These are phyloP conservation scores for Lasiodiplodia sp. DNA, from an alignment of 2,329 filamentous ascomycete genomes.

Conservation along the genomic window DNA sequence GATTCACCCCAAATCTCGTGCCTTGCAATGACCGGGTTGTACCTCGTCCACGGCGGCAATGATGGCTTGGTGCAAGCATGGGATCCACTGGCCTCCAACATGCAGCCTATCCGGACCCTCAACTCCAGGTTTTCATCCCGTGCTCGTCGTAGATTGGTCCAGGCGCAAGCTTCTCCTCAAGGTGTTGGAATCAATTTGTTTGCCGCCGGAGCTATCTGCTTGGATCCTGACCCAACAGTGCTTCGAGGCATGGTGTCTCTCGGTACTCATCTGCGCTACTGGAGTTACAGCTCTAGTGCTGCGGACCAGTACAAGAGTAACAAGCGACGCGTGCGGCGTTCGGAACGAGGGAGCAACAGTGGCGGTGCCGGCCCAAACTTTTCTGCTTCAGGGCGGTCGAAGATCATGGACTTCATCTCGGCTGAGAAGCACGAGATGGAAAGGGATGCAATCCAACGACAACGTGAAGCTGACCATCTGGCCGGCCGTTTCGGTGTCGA, in stretches of 20 bases:
- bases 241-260: conserved; percentile 87
- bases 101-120: conserved; percentile 81
- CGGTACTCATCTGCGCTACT: conserved; percentile 87
- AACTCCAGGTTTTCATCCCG: conserved; percentile 85
- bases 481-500: conserved; percentile 85
- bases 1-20: conserved; percentile 88
- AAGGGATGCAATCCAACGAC: conserved; percentile 71
- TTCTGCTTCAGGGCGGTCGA: conserved; percentile 69
- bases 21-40: conserved; percentile 82
- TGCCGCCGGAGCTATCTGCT: conserved; percentile 80
- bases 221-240: conserved; percentile 87
- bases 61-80: conserved; percentile 96
- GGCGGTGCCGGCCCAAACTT: conserved; percentile 61
- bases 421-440: conserved; percentile 85
- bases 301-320: conserved; percentile 76
- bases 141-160: conserved; percentile 75
- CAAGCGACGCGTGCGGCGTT: conserved; percentile 79
- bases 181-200: conserved; percentile 78
- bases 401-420: conserved; percentile 81
- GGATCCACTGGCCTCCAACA: conserved; percentile 88
- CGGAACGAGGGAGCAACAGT: conserved; percentile 68
- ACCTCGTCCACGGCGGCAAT: conserved; percentile 90
- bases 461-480: conserved; percentile 73
- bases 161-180: conserved; percentile 71
- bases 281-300: conserved; percentile 86